A percentile compares a stretch with the other conserved stretches of the same genome.
phyloP scores from a whole-genome alignment of 2,329 filamentous ascomycete species.

The Ilyonectria mors-panacis region DNA sequence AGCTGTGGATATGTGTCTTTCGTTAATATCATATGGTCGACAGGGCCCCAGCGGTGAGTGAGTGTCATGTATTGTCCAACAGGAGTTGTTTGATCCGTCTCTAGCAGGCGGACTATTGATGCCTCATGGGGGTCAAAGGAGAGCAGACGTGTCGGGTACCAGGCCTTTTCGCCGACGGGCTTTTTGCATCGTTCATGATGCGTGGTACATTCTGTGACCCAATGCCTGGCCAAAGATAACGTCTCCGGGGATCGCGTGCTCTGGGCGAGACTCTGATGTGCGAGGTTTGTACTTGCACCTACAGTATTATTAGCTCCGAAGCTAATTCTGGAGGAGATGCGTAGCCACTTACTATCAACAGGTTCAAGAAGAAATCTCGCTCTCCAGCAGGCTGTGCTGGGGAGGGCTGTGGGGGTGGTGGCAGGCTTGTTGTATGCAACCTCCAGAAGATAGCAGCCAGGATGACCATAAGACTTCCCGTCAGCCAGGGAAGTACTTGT shows the following conservation, averaged over 20 bases:
- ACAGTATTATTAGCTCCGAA: too few species aligned
- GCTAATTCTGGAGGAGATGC: too few species aligned
- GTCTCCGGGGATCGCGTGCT: slow-evolving; percentile 8
- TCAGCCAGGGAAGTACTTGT: too few species aligned
- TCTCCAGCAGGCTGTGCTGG: too few species aligned
- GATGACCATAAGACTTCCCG: too few species aligned
- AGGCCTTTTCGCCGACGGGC: background rate
- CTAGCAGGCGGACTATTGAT: slow-evolving; percentile 5
- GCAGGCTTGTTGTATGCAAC: slow-evolving; percentile 1
- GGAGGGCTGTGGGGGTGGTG: background rate
- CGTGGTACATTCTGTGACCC: slow-evolving; percentile 6
- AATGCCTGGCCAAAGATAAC: background rate
- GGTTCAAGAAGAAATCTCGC: too few species aligned
- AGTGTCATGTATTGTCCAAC: slow-evolving; percentile 15
- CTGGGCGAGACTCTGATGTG: background rate
- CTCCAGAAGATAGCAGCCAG: background rate
- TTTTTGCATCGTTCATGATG: slow-evolving; percentile 7
- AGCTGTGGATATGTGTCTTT: slow-evolving; percentile 5
- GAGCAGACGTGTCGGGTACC: slow-evolving; percentile 18
- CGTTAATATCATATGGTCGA: slow-evolving; percentile 1
- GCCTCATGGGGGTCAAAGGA: background rate
- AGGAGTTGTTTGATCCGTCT: background rate
- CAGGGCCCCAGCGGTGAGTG: slow-evolving; percentile 16
- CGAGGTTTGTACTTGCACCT: too few species aligned
- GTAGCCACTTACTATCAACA: too few species aligned